Percentiles rank a stretch among this genome's conserved stretches.
These are phyloP conservation scores for Colletotrichum kahawae DNA, from an alignment of 2,329 filamentous ascomycete genomes.

Conservation along the genomic window DNA sequence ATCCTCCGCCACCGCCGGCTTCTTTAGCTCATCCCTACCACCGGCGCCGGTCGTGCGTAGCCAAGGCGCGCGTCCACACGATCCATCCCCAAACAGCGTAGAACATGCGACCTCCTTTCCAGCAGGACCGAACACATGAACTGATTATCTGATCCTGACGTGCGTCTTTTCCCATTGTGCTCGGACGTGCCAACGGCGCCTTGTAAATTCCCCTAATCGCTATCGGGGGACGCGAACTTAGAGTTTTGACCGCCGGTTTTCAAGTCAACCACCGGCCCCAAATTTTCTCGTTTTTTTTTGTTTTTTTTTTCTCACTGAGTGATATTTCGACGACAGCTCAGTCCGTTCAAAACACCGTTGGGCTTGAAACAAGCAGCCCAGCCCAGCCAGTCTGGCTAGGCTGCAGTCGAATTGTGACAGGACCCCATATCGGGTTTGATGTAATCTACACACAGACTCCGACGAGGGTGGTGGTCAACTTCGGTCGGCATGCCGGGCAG, in stretches of 20 bases:
- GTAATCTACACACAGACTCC: background rate
- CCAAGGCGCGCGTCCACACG: background rate
- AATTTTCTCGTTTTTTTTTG: background rate
- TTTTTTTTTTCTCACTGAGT: background rate
- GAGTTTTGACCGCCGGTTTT: background rate
- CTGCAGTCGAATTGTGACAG: background rate
- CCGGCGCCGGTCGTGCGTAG: background rate
- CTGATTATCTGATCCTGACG: background rate
- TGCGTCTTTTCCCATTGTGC: background rate
- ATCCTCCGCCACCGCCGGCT: background rate
- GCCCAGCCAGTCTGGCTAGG: background rate
- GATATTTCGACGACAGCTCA: background rate
- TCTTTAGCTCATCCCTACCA: background rate
- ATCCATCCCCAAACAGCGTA: background rate
- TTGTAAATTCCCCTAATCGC: background rate
- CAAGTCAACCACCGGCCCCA: background rate
- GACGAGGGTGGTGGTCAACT: background rate
- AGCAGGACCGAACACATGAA: background rate
- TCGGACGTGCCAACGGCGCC: background rate
- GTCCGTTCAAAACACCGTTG: background rate
- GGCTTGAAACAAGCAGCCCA: background rate
- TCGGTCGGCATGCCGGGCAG: background rate
- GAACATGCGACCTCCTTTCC: background rate
- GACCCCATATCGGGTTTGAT: background rate
- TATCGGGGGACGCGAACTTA: background rate